phyloP scores from a whole-genome alignment of 2,329 filamentous ascomycete genomes.

The Fusarium armeniacum region DNA sequence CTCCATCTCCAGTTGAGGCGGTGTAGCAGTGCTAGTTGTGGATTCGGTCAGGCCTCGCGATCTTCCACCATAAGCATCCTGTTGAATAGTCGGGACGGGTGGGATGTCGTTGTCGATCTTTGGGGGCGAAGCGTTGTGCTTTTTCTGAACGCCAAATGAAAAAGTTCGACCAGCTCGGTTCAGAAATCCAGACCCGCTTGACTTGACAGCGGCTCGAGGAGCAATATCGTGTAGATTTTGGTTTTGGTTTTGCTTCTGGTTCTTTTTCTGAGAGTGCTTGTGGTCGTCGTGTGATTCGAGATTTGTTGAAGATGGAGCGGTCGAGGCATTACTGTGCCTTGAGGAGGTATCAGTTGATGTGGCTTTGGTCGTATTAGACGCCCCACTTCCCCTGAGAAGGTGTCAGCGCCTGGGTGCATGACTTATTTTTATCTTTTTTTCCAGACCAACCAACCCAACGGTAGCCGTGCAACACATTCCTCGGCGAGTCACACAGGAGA shows the following conservation, averaged over 20 bases:
- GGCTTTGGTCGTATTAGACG: conserved; percentile 73
- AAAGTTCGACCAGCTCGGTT: conserved; percentile 71
- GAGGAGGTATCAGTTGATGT: conserved; percentile 72
- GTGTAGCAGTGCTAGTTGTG: conserved; percentile 67
- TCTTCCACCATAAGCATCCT: conserved; percentile 54
- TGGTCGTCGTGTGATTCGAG: conserved; percentile 51
- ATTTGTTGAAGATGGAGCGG: conserved; percentile 70
- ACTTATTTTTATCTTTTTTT: conserved; percentile 47
- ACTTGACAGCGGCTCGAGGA: conserved; percentile 61
- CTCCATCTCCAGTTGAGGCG: conserved; percentile 63
- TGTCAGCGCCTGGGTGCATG: conserved; percentile 55
- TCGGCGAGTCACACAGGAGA: conserved; percentile 42
- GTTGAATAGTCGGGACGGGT: conserved; percentile 56
- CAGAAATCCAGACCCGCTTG: conserved; percentile 65
- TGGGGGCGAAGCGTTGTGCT: conserved; percentile 54
- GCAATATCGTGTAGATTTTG: conserved; percentile 52
- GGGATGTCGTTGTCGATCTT: conserved; percentile 55
- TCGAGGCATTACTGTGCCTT: conserved; percentile 73
- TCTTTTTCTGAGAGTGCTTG: conserved; percentile 56
- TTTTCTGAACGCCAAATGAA: conserved; percentile 71
- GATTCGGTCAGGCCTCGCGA: conserved; percentile 68
- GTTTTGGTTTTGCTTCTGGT: conserved; percentile 54
- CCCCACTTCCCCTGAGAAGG: conserved; percentile 68
- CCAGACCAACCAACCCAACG: conserved; percentile 32
- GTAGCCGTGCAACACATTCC: conserved; percentile 39